A percentile compares a stretch with the other conserved stretches of the same genome.
Evolutionary conservation across 495 filamentous ascomycete genomes (phyloP).

Genomic region (Chaetomium cochliodes): DNA sequence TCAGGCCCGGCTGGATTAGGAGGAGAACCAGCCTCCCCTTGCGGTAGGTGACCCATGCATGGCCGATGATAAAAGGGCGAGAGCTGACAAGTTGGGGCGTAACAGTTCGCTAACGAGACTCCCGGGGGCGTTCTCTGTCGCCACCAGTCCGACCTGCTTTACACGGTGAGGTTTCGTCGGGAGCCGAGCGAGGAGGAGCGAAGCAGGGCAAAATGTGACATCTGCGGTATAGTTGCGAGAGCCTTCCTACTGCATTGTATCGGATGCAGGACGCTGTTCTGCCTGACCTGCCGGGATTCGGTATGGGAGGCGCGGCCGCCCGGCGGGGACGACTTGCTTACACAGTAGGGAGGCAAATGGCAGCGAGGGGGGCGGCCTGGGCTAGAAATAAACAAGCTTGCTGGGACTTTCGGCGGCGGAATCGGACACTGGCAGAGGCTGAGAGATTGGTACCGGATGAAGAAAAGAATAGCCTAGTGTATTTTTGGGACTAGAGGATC

Average conservation of each 20-base stretch:
- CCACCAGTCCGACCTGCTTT: background rate
- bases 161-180: background rate
- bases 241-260: constrained; percentile 13
- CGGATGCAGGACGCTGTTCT: constrained; percentile 3
- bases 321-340: background rate
- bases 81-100: background rate
- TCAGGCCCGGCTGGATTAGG: constrained; percentile 6
- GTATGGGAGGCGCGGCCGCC: background rate
- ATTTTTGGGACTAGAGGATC: too few species aligned
- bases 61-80: background rate
- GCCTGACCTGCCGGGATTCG: constrained; percentile 4
- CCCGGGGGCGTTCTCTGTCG: background rate
- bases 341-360: background rate
- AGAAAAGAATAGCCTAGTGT: too few species aligned
- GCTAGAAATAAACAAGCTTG: too few species aligned
- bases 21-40: background rate
- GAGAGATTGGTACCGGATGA: too few species aligned
- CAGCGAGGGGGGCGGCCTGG: background rate
- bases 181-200: constrained; percentile 2
- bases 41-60: background rate
- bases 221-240: background rate
- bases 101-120: background rate
- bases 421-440: too few species aligned
- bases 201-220: background rate
- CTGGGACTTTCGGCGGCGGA: too few species aligned